Base-by-base conservation (phyloP, 768 basidiomycete genomes). In the Lentinula boryana region DNA sequence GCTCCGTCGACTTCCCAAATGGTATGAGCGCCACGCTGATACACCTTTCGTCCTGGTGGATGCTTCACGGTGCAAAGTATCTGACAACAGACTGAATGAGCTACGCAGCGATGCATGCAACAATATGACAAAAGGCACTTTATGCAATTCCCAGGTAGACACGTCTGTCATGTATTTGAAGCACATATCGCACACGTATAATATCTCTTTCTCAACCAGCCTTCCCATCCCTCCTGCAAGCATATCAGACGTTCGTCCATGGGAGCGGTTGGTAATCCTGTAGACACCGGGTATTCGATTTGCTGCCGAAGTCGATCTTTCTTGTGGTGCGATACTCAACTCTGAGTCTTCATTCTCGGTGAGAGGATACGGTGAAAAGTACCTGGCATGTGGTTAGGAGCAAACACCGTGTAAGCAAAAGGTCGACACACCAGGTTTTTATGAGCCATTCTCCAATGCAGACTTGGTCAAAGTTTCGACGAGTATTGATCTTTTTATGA, bases 1-100 rank as follows among this genome's bases (percentile, higher is more conserved):
- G 88, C 86, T 1, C 95, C 96, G 69, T 99, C 95, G 2, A 99
- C 89, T 73, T 98, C 95, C 91, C 93, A 98, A 44, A 99, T 95
- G 0, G 84, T 86, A 70, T 91, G 90, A 5, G 89, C 89, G 0
- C 93, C 95, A 38, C 89, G 80, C 63, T 95, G 87, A 69, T 98
- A 99, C 6, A 98, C 93, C 69, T 90, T 91, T 51, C 80, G 76
- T 3, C 96, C 96, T 1, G 96, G 96, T 1, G 96, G 96, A 67
- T 85, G 82, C 49, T 75, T 81, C 53, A 80, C 68, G 5, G 78
- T 78, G 67, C 95, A 96, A 41, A 77, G 80, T 70, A 81, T 88
- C 91, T 93, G 63, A 21, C 52, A 9, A 56, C 31, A 56, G n/a
- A 16, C 2, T 43, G 35, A 36, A 2, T 58, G 18, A 43, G 54